Evolutionary conservation across 257 asterid genomes (phyloP).

Genomic region (Asclepias syriaca): DNA sequence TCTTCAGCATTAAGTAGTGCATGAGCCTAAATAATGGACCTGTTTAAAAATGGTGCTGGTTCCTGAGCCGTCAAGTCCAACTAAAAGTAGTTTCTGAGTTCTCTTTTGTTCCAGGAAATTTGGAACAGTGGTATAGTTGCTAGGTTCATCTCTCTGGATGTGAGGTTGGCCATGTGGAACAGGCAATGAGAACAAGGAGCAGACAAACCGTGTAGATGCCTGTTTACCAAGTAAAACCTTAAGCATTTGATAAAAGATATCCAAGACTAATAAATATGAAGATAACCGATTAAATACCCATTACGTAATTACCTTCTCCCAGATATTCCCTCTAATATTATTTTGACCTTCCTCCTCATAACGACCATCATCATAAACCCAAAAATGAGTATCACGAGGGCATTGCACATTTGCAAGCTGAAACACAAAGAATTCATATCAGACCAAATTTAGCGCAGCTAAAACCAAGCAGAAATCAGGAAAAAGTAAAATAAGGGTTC

Average conservation of each 20-base stretch:
- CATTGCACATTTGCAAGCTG: slow-evolving; percentile 96
- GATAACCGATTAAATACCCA: background rate
- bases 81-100: slow-evolving; percentile 73
- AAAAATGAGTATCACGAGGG: slow-evolving; percentile 97
- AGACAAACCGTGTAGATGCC: slow-evolving; percentile 85
- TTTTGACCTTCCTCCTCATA: slow-evolving; percentile 99
- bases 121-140: slow-evolving; percentile 63
- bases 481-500: background rate
- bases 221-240: slow-evolving; percentile 20
- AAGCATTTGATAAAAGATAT: slow-evolving; percentile 13
- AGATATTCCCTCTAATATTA: slow-evolving; percentile 90
- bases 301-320: slow-evolving; percentile 71
- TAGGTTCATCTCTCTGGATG: slow-evolving; percentile 65
- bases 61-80: slow-evolving; percentile 88
- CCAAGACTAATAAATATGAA: slow-evolving; percentile 7
- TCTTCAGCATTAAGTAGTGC: background rate
- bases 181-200: slow-evolving; percentile 87
- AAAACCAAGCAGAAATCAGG: background rate
- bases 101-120: slow-evolving; percentile 74
- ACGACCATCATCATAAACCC: slow-evolving; percentile 98
- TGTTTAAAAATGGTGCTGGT: slow-evolving; percentile 96
- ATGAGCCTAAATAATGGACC: slow-evolving; percentile 30
- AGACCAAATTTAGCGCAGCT: background rate
- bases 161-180: slow-evolving; percentile 84
- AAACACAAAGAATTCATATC: slow-evolving; percentile 15